Percentiles rank a stretch among this genome's conserved stretches.
Evolutionary conservation across 805 yeast species (phyloP).

Genomic region (Hanseniaspora osmophila): DNA sequence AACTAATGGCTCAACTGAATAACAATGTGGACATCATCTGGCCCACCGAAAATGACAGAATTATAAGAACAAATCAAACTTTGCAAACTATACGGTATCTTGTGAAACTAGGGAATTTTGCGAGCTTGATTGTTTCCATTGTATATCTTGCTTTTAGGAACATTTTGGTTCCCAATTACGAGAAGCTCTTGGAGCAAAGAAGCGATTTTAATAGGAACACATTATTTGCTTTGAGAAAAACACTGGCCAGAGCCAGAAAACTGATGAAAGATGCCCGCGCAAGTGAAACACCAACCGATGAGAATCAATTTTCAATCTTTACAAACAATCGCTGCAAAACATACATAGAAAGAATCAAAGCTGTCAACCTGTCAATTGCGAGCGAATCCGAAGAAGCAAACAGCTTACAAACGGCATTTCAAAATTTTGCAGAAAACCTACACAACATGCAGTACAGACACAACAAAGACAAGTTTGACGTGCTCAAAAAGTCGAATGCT

Average conservation of each 20-base stretch:
- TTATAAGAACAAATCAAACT: not conserved
- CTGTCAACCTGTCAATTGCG: not conserved
- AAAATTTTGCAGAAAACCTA: not conserved
- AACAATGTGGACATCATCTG: not conserved
- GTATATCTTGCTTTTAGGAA: not conserved
- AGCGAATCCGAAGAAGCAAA: not conserved
- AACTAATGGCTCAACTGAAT: conserved; percentile 11
- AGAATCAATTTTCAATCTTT: not conserved
- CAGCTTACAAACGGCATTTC: not conserved
- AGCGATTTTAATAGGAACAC: not conserved
- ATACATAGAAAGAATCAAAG: not conserved
- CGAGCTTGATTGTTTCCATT: not conserved
- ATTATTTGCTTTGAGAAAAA: not conserved
- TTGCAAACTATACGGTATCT: not conserved
- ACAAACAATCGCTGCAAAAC: not conserved
- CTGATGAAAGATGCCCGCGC: not conserved
- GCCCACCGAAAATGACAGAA: not conserved
- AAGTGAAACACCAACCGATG: not conserved
- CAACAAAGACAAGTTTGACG: not conserved
- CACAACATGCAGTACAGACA: not conserved
- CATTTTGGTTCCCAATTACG: not conserved
- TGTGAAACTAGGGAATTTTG: not conserved
- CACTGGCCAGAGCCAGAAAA: not conserved
- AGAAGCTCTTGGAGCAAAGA: not conserved
- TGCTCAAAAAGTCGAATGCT: not conserved